Evolutionary conservation across 1,284 basidiomycete genomes (phyloP), one percentile per base, ranked within the genome.

Genomic region (Coniferiporia sulphurascens): DNA sequence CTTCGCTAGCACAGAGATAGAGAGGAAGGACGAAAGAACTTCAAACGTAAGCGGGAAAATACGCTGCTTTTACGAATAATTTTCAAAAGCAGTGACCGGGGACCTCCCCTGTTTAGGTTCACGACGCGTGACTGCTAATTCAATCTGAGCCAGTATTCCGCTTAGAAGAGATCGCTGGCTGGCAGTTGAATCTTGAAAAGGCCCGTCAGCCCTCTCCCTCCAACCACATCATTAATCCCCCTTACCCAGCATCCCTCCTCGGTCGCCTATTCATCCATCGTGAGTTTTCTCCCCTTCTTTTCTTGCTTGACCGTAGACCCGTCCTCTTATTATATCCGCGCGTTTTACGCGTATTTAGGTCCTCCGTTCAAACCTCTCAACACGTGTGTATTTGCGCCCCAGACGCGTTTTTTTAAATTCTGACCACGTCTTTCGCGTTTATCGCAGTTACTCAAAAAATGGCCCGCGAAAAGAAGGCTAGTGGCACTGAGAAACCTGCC

Each of bases 401-500:
- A 34, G 52, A 62, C 60, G 60, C 56, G 60, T 61, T 58, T 62
- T 61, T 55, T n/a, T 21, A 9, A n/a, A 32, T 21, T n/a, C 56
- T 62, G 22, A 56, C 21, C 48, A 34, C 19, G 10, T 51, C 56
- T 62, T 44, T 45, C 15, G 35, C 45, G 12, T 48, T 48, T 52
- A n/a, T 4, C 34, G 38, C 15, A 48, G 46, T 27, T 27, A n/a
- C 38, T 22, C 43, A 59, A 46, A 59, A 13, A 34, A 75, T 73
- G 72, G 61, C 65, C 35, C 72, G 67, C 48, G 71, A 67, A 27
- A 62, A 68, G 61, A 71, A 70, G 65, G 63, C 68, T 59, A 22
- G 48, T 44, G 52, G 56, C 10, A 12, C 65, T 9, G 73, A 74
- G 45, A 74, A 74, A 64, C 70, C 68, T 1, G 56, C 63, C 13